phyloP scores from a whole-genome alignment of 2,329 filamentous ascomycete species.

The Cladosporium sp. region DNA sequence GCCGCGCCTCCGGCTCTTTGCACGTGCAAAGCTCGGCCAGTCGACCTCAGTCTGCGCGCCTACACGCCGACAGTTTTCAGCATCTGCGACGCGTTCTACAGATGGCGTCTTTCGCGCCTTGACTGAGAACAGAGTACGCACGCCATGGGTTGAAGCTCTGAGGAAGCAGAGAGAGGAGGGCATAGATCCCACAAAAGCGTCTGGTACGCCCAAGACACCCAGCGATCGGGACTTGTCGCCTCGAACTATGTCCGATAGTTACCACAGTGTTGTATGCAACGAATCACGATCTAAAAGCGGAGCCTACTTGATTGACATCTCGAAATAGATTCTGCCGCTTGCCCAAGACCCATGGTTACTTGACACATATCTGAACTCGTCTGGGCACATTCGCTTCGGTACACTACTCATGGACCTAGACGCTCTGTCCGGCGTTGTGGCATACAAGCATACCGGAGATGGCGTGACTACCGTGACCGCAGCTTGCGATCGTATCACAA shows the following conservation, averaged over 20 bases:
- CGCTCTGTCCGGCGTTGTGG: constrained; percentile 70
- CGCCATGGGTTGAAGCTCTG: constrained; percentile 66
- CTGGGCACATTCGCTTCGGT: constrained; percentile 69
- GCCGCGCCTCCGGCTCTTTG: constrained; percentile 1
- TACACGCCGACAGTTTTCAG: constrained; percentile 15
- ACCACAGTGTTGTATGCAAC: constrained; percentile 58
- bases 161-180: constrained; percentile 45
- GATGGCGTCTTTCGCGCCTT: constrained; percentile 60
- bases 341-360: constrained; percentile 72
- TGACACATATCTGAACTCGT: constrained; percentile 73
- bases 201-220: constrained; percentile 33
- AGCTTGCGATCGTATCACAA: constrained; percentile 60
- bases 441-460: constrained; percentile 68
- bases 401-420: constrained; percentile 77
- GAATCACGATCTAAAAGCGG: not conserved
- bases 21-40: not conserved
- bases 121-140: constrained; percentile 57
- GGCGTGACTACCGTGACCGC: constrained; percentile 61
- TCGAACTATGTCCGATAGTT: constrained; percentile 68
- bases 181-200: constrained; percentile 28
- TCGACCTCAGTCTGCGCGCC: not conserved
- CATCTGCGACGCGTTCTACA: constrained; percentile 31
- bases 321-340: constrained; percentile 57
- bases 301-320: not conserved
- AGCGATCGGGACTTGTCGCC: constrained; percentile 56